Evolutionary conservation across 192 early-diverging fungal genomes (phyloP).

Genomic region (Entomortierella chlamydospora): DNA sequence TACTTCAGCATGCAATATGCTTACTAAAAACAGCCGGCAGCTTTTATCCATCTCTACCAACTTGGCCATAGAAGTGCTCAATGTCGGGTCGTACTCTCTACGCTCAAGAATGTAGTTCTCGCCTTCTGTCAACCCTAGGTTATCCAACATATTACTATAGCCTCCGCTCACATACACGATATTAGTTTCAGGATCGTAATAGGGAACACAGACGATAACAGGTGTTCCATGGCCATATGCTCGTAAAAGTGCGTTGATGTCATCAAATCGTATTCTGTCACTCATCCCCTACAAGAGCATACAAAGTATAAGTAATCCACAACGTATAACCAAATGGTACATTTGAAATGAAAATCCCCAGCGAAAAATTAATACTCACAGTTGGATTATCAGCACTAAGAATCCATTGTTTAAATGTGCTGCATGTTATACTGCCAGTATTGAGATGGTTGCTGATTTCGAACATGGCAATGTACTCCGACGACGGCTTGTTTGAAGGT

Average conservation of each 20-base stretch:
- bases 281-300: slow-evolving; percentile 13
- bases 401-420: slow-evolving; percentile 26
- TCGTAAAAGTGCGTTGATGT: slow-evolving; percentile 11
- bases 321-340: neutral
- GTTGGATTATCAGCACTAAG: slow-evolving; percentile 7
- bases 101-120: slow-evolving; percentile 37
- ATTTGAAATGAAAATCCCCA: neutral
- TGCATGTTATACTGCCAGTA: slow-evolving; percentile 7
- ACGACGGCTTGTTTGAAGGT: slow-evolving; percentile 12
- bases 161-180: slow-evolving; percentile 28
- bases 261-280: slow-evolving; percentile 27
- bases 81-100: slow-evolving; percentile 22
- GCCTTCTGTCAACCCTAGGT: slow-evolving; percentile 3
- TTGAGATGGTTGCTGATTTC: slow-evolving; percentile 24
- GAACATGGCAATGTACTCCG: slow-evolving; percentile 37
- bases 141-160: slow-evolving; percentile 21
- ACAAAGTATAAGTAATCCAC: neutral
- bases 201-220: slow-evolving; percentile 1
- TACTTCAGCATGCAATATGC: neutral
- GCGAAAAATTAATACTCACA: slow-evolving; percentile 6
- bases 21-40: slow-evolving; percentile 38
- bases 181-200: slow-evolving; percentile 19
- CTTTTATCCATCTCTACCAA: slow-evolving; percentile 24
- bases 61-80: slow-evolving; percentile 28
- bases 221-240: slow-evolving; percentile 19